Evolutionary conservation across 805 yeast species (phyloP).

Genomic region (Candida maesae): DNA sequence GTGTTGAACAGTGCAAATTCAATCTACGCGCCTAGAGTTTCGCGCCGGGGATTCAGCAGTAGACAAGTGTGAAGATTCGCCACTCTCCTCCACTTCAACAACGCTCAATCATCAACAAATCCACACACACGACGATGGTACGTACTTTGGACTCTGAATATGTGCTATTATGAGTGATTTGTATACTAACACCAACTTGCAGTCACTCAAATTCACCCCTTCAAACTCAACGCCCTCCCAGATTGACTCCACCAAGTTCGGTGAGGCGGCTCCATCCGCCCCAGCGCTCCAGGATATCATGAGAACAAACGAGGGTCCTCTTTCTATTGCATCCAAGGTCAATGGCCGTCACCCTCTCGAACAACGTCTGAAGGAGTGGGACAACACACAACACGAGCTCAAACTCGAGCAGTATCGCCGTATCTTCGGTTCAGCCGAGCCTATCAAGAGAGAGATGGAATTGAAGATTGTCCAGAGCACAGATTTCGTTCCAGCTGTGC

Average conservation of each 20-base stretch:
- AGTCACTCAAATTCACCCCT: conserved; percentile 50
- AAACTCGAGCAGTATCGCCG: conserved; percentile 77
- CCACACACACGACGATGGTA: not conserved
- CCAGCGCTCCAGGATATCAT: conserved; percentile 69
- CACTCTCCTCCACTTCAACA: not conserved
- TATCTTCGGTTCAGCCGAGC: conserved; percentile 89
- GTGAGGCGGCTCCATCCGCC: conserved; percentile 54
- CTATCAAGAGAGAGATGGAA: conserved; percentile 90
- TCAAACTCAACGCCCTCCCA: conserved; percentile 39
- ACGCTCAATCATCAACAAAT: not conserved
- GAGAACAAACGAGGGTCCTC: conserved; percentile 60
- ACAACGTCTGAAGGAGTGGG: conserved; percentile 74
- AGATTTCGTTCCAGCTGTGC: conserved; percentile 60
- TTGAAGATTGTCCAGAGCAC: conserved; percentile 64
- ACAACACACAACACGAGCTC: conserved; percentile 62
- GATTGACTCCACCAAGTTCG: conserved; percentile 49
- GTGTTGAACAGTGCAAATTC: not conserved
- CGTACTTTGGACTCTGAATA: no score
- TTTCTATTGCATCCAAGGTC: conserved; percentile 49
- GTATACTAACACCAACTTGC: conserved; percentile 4
- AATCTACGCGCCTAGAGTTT: no score
- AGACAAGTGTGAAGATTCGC: not conserved
- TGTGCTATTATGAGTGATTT: no score
- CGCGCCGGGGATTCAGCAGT: not conserved
- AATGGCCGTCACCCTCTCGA: conserved; percentile 88